A percentile compares a stretch with the other conserved stretches of the same genome.
phyloP scores from a whole-genome alignment of 1,284 basidiomycete species.

The Fistulinella staudtii region DNA sequence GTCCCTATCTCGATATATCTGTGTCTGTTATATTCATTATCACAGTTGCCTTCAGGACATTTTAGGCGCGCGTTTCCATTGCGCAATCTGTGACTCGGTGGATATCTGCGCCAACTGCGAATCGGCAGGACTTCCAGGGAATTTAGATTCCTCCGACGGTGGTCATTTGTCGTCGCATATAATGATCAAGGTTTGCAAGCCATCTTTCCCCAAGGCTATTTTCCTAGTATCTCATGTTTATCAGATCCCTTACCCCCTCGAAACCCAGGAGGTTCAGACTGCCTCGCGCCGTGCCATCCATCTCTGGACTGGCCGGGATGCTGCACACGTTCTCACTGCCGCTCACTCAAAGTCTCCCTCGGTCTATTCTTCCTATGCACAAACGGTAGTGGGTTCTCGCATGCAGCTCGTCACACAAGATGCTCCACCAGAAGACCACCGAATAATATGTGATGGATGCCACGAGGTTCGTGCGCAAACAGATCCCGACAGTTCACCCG shows the following conservation, averaged over 20 bases:
- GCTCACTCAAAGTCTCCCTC: constrained; percentile 51
- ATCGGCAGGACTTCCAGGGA: constrained; percentile 76
- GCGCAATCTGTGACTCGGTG: constrained; percentile 77
- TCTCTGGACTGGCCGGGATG: constrained; percentile 75
- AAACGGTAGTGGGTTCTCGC: constrained; percentile 57
- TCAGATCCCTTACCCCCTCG: constrained; percentile 81
- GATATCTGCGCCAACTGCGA: constrained; percentile 91
- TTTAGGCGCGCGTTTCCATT: constrained; percentile 86
- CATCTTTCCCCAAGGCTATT: background rate
- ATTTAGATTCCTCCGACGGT: constrained; percentile 68
- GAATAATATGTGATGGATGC: constrained; percentile 58
- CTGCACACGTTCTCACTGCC: constrained; percentile 46
- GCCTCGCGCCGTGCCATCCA: constrained; percentile 71
- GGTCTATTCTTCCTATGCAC: constrained; percentile 56
- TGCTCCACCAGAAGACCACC: constrained; percentile 46
- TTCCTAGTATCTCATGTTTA: background rate
- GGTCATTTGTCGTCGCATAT: constrained; percentile 82
- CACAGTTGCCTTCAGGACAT: constrained; percentile 82
- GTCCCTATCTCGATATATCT: constrained; percentile 30
- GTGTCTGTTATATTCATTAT: background rate
- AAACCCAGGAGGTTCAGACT: constrained; percentile 66
- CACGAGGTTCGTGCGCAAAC: constrained; percentile 42
- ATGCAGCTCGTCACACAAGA: constrained; percentile 27
- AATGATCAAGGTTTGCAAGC: constrained; percentile 81
- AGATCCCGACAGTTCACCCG: background rate